Evolutionary conservation across 106 monocot species (phyloP), one percentile per base, ranked within the genome.

Genomic region (Dioscorea zingiberensis): DNA sequence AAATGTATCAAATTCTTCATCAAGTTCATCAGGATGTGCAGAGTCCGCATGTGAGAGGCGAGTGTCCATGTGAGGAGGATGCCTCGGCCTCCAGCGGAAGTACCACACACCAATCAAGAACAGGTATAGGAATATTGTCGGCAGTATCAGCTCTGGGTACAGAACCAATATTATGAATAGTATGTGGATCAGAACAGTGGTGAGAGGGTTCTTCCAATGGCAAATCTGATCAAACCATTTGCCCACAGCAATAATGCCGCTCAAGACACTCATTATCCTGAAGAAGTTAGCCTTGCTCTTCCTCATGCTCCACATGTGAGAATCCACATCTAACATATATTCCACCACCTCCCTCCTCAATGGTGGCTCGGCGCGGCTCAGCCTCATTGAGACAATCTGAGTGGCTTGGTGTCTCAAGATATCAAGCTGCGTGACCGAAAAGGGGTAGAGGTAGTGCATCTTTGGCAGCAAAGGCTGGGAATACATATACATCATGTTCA

Each of bases 241-340:
- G 19, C 47, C 47, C 10, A 65, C 64, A 22, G 64, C 64, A 25
- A 65, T 45, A 3, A 65, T 47, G 17, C 64, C 64, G 21, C 44
- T 45, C 12, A 65, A 65, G 47, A 65, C 47, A 2, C 44, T 12
- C 47, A 47, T 65, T 1, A 65, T 13, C 3, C 44, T 13, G 24
- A 65, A 65, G 47, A 45, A 65, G 64, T 65, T 65, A 45, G 64
- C 64, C 15, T 65, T 65, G 64, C 64, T 65, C 48, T 45, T 65
- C 38, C 64, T 21, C 64, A 65, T 65, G 24, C 64, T 65, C 64
- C 64, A 65, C 64, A 65, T 45, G 47, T 65, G 64, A 16, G 64
- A 65, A 46, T 65, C 47, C 7, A 65, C 64, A 65, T 65, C 64
- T 15, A 46, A 13, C 64, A 65, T 44, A 27, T 65, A 65, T 21